These are phyloP conservation scores for Aspergillus sclerotiicarbonarius DNA, from an alignment of 495 filamentous ascomycete genomes.

Conservation along the genomic window DNA sequence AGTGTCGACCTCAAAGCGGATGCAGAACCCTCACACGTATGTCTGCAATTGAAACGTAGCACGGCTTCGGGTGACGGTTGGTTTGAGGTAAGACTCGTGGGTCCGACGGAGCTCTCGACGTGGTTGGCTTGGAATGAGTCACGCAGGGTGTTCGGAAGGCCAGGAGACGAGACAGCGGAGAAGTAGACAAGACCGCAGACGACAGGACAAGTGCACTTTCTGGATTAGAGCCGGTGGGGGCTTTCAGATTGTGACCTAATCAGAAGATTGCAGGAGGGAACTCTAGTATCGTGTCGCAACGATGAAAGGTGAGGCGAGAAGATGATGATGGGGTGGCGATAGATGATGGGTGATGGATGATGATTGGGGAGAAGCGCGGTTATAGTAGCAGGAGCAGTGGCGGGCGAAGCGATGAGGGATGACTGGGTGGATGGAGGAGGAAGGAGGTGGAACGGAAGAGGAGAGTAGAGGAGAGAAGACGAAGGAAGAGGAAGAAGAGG, in stretches of 20 bases:
- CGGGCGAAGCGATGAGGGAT: conserved; percentile 9
- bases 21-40: conserved; percentile 17
- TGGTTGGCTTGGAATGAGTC: conserved; percentile 27
- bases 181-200: conserved; percentile 2
- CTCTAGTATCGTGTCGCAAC: conserved; percentile 10
- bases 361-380: conserved; percentile 30
- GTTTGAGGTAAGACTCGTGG: conserved; percentile 17
- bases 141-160: conserved; percentile 24
- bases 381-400: conserved; percentile 16
- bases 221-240: conserved; percentile 10
- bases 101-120: conserved; percentile 19
- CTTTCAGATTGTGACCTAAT: conserved; percentile 9
- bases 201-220: conserved; percentile 9
- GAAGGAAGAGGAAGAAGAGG: not conserved
- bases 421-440: conserved; percentile 23
- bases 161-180: conserved; percentile 19
- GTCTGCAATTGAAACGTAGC: conserved; percentile 19
- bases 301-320: conserved; percentile 10
- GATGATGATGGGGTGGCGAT: conserved; percentile 20
- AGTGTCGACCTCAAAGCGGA: conserved; percentile 15
- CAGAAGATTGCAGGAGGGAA: conserved; percentile 13
- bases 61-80: conserved; percentile 11
- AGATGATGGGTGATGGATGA: conserved; percentile 14
- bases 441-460: conserved; percentile 34
- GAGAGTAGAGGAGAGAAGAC: conserved; percentile 22